Conservation (phyloP, 768 basidiomycete species). For the Termitomyces sp. region DNA sequence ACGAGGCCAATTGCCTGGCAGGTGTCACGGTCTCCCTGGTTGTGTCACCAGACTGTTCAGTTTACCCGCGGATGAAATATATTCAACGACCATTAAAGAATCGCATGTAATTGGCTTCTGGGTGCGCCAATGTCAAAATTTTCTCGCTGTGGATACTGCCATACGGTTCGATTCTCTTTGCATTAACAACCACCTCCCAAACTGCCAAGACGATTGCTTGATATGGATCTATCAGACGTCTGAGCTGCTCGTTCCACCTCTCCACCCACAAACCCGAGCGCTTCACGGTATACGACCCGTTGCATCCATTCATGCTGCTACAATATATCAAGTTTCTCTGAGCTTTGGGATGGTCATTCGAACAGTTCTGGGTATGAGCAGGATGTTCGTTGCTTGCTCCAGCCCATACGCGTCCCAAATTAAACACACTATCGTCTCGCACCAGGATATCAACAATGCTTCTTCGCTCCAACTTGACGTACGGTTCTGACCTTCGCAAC, state of each 20-base stretch:
- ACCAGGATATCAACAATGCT: not conserved
- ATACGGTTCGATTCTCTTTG: not conserved
- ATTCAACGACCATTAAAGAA: not conserved
- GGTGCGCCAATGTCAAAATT: not conserved
- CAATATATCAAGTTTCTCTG: not conserved
- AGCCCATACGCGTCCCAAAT: not conserved
- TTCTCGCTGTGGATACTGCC: not conserved
- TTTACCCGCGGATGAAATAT: too few relatives aligned
- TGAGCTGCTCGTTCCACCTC: too few relatives aligned
- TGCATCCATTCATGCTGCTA: not conserved
- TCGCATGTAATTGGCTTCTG: not conserved
- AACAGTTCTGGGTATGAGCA: not conserved
- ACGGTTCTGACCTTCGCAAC: not conserved
- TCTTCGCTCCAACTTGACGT: not conserved
- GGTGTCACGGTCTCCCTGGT: too few relatives aligned
- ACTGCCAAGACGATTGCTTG: not conserved
- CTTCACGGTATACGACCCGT: not conserved
- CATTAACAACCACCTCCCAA: not conserved
- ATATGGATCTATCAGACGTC: not conserved
- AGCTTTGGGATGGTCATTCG: not conserved
- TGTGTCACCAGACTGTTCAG: too few relatives aligned
- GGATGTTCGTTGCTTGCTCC: not conserved
- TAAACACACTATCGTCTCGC: not conserved
- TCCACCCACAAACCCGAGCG: not conserved
- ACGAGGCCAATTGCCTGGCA: too few relatives aligned